Evolutionary conservation across 495 filamentous ascomycete species (phyloP), one percentile per base, ranked within the genome.

Genomic region (Cercophora newfieldiana): DNA sequence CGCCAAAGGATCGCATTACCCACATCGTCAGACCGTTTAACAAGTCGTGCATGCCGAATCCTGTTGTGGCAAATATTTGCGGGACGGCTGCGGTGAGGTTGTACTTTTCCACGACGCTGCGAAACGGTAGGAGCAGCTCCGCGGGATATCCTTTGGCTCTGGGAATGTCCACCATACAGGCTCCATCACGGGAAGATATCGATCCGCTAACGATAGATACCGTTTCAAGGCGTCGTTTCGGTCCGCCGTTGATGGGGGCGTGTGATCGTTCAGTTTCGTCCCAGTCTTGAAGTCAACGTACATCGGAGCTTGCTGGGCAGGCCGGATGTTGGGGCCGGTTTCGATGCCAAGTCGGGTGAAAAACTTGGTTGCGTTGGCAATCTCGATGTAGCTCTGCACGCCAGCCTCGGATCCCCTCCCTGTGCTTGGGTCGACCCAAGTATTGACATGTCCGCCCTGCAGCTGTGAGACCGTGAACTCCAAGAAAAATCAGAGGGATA

Each of bases 41-140:
- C 63, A 82, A 72, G 59, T 81, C 75, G 37, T 75, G 77, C 28
- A 77, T 69, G 16, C 76, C 78, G 28, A 76, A 71, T 25, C 65
- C 68, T 3, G 73, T 77, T 16, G 75, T 76, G n/a, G 75, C 70
- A 58, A 74, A 75, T 51, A 77, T 71, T 24, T 57, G 63, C 22
- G 73, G 68, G 5, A 79, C 69, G 51, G 22, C 63, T 4, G 73
- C 75, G 25, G 77, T 66, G n/a, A 83, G 72, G 59, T 74, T 74
- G 71, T 83, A 75, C 62, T 81, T 82, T 44, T 64, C 73, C 44
- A 79, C 65, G 63, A 85, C 83, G 10, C 81, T 69, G 4, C 74
- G 72, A 58, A 79, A 83, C 0, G 80, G 77, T 55, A 83, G 69
- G 1, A 83, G 74, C 6, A 85, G 72, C 56, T 83, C 81, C 3